A percentile compares a stretch with the other conserved stretches of the same genome.
phyloP scores from a whole-genome alignment of 139 green algal species.

The Coccomyxa sp. region DNA sequence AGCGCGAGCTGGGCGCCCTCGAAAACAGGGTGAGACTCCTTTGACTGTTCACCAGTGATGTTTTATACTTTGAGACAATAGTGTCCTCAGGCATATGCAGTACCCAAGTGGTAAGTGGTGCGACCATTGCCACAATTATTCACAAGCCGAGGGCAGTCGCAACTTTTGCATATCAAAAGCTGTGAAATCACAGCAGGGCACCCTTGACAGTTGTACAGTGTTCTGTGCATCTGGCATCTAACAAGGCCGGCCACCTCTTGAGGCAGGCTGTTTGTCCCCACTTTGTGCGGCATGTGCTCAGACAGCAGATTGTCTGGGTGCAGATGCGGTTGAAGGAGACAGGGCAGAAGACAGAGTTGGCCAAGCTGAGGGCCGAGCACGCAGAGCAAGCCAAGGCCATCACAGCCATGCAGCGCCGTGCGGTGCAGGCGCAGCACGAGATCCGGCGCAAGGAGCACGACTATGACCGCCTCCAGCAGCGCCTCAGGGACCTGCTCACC shows the following conservation, averaged over 20 bases:
- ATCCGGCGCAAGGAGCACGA: conserved; percentile 50
- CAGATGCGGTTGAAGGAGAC: conserved; percentile 13
- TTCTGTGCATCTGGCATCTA: no score
- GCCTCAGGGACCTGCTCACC: conserved; percentile 7
- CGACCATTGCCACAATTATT: no score
- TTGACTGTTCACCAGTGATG: not conserved
- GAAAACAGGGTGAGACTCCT: conserved; percentile 18
- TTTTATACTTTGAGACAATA: not conserved
- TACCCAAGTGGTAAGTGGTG: no score
- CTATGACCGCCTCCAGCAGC: conserved; percentile 46
- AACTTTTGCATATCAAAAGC: no score
- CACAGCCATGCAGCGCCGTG: not conserved
- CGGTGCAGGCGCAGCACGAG: conserved; percentile 49
- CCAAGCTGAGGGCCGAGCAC: conserved; percentile 4
- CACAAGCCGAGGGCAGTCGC: no score
- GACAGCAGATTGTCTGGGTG: not conserved
- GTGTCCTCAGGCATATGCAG: no score
- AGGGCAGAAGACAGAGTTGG: conserved; percentile 19
- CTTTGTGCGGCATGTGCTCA: no score
- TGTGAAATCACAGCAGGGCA: no score
- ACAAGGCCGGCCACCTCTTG: no score
- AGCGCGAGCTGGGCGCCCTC: conserved; percentile 40
- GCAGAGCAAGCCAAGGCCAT: not conserved
- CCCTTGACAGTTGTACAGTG: no score
- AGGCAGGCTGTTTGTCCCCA: no score